A percentile compares a stretch with the other conserved stretches of the same genome.
These are phyloP conservation scores for Zasmidium citrigriseum DNA, from an alignment of 2,329 filamentous ascomycete genomes.

Conservation along the genomic window DNA sequence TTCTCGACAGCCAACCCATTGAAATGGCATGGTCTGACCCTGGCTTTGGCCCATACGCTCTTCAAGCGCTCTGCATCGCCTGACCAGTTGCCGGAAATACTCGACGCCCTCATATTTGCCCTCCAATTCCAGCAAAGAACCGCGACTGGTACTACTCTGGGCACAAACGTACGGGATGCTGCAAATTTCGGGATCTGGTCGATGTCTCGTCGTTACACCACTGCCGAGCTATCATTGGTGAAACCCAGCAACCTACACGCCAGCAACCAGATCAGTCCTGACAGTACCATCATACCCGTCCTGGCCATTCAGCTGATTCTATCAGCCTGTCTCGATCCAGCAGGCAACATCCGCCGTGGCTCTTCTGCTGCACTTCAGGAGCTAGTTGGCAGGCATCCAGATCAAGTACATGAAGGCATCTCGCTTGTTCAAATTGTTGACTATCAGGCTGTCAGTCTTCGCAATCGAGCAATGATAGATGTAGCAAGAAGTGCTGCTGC, in stretches of 20 bases:
- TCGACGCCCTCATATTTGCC: constrained; percentile 75
- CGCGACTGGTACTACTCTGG: constrained; percentile 79
- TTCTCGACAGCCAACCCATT: constrained; percentile 76
- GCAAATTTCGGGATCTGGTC: constrained; percentile 97
- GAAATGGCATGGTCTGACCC: constrained; percentile 88
- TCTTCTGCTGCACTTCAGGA: constrained; percentile 94
- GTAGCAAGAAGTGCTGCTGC: constrained; percentile 69
- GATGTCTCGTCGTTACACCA: constrained; percentile 81
- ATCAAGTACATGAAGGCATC: constrained; percentile 80
- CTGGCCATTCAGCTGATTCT: constrained; percentile 80
- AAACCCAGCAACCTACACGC: constrained; percentile 34
- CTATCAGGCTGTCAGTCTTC: constrained; percentile 88
- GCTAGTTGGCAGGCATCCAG: constrained; percentile 86
- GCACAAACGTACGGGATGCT: constrained; percentile 89
- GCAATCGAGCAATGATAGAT: constrained; percentile 76
- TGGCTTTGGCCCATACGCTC: constrained; percentile 82
- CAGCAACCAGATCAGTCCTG: constrained; percentile 2
- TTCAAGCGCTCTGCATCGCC: constrained; percentile 80
- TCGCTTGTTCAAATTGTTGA: constrained; percentile 85
- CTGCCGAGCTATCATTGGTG: constrained; percentile 70
- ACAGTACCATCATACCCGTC: constrained; percentile 54
- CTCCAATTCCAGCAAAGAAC: constrained; percentile 87
- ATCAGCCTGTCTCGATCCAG: constrained; percentile 81
- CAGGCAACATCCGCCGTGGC: constrained; percentile 89
- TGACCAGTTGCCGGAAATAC: constrained; percentile 68